Evolutionary conservation across 176 grass and related monocot species (phyloP).

Genomic region (Ananas comosus): DNA sequence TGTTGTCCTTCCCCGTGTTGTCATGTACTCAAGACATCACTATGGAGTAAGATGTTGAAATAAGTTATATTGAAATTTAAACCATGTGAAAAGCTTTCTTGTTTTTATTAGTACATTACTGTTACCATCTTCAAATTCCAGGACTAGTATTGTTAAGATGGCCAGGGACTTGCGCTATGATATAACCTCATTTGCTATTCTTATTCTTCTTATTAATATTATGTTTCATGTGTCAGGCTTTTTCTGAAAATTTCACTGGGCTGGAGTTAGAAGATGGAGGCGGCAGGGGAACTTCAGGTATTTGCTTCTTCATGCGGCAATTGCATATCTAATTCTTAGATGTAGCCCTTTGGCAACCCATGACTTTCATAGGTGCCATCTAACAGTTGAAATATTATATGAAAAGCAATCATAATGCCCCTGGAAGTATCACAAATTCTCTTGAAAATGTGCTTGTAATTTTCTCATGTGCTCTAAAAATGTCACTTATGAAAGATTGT

Average conservation of each 20-base stretch:
- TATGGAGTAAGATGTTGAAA: slow-evolving; percentile 65
- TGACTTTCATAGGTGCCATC: background rate
- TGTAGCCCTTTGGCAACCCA: background rate
- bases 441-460: no score
- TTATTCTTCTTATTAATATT: background rate
- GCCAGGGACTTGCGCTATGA: background rate
- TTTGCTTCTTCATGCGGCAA: background rate
- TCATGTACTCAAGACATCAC: slow-evolving; percentile 98
- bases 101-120: background rate
- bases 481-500: no score
- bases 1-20: slow-evolving; percentile 83
- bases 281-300: slow-evolving; percentile 98
- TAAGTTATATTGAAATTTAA: background rate
- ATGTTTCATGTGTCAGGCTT: slow-evolving; percentile 43
- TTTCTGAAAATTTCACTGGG: slow-evolving; percentile 92
- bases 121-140: background rate
- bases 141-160: no score
- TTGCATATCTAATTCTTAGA: background rate
- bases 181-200: background rate
- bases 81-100: background rate
- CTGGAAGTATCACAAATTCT: no score
- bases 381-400: no score
- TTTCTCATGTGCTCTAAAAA: no score
- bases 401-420: no score
- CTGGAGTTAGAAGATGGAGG: slow-evolving; percentile 97